Evolutionary conservation across 345 rosid species (phyloP).

Genomic region (Eucalyptus urophylla): DNA sequence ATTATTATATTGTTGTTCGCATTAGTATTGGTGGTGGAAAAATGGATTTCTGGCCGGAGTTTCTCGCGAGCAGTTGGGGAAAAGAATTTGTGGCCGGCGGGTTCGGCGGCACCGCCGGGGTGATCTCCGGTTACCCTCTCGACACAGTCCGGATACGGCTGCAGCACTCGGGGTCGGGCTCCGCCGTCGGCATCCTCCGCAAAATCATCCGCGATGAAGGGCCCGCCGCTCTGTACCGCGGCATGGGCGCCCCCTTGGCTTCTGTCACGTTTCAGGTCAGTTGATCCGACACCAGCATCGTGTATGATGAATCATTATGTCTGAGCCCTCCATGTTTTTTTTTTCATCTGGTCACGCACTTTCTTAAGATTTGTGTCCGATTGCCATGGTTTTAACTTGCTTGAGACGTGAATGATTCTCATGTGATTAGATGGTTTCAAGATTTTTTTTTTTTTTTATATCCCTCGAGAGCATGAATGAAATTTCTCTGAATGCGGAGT

Average conservation of each 20-base stretch:
- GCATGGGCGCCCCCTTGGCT: slow-evolving; percentile 91
- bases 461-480: background rate
- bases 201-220: slow-evolving; percentile 50
- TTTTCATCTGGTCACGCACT: background rate
- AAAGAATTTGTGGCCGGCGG: slow-evolving; percentile 91
- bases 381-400: background rate
- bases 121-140: slow-evolving; percentile 81
- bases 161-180: slow-evolving; percentile 42
- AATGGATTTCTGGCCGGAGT: slow-evolving; percentile 97
- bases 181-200: slow-evolving; percentile 63
- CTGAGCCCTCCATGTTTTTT: background rate
- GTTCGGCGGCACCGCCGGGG: slow-evolving; percentile 89
- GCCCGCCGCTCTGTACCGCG: slow-evolving; percentile 64
- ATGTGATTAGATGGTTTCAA: background rate
- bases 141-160: slow-evolving; percentile 77
- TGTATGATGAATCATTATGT: background rate
- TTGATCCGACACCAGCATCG: background rate
- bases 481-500: background rate
- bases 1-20: background rate
- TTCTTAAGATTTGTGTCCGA: background rate
- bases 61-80: slow-evolving; percentile 78
- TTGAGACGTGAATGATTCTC: background rate
- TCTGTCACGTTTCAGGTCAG: slow-evolving; percentile 89
- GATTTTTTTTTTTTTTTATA: no score
- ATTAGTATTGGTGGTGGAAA: background rate